Base-by-base conservation (phyloP, 257 asterid genomes). In the Asclepias syriaca region DNA sequence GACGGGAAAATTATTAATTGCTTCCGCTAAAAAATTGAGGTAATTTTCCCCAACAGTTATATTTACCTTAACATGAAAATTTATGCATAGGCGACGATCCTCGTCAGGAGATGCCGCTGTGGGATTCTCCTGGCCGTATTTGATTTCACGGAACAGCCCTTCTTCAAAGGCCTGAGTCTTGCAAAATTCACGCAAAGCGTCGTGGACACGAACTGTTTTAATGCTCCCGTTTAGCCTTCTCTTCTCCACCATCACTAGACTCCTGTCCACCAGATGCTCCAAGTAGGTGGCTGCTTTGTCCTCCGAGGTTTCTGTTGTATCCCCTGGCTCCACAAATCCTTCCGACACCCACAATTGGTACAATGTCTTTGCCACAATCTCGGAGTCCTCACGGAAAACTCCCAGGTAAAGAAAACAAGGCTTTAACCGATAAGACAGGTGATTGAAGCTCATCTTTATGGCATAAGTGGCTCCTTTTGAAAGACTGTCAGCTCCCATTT, bases 141-240 rank as follows among this genome's bases (percentile, higher is more conserved):
- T 71, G 10, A 78, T 57, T 50, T 79, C 77, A 5, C 51, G 77
- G 43, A 66, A 76, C 11, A 72, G 72, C 34, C 55, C 19, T 29
- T 78, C 75, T 27, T 68, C 34, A 9, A 9, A 6, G 22, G 69
- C 81, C 45, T 70, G 53, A 8, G 16, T 11, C 55, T 65, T 66
- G 69, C 84, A 80, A 0, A 80, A 80, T 22, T 77, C 73, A 15
- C 76, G 76, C 24, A 80, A 50, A 0, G 77, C 76, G 54, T 80
- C 77, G 5, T 77, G 84, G 10, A 77, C 51, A 5, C 68, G 70
- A 49, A 57, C 73, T 1, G 79, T 73, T 34, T 80, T 73, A 21
- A 80, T 80, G 18, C 16, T 59, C 37, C 73, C 76, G 15, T 65
- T 58, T 5, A 67, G 32, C 32, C 65, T 58, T 71, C 67, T 76